A percentile compares a stretch with the other conserved stretches of the same genome.
These are phyloP conservation scores for Colletotrichum magnum DNA, from an alignment of 2,329 filamentous ascomycete species.

Conservation along the genomic window DNA sequence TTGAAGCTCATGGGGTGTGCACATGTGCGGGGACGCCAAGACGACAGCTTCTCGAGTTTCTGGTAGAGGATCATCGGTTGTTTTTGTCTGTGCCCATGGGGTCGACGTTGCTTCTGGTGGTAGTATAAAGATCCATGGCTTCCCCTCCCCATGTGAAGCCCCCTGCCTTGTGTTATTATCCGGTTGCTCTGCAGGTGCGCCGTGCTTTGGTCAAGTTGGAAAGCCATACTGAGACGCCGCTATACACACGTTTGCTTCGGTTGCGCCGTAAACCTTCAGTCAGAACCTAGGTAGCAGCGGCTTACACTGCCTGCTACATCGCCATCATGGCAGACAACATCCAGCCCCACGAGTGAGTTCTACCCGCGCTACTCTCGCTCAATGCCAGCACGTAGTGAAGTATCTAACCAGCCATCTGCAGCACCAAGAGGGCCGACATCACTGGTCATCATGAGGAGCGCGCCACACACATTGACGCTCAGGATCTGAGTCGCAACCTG, in stretches of 20 bases:
- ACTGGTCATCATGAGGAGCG: conserved; percentile 46
- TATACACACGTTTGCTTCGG: neutral
- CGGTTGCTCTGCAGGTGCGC: neutral
- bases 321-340: conserved; percentile 38
- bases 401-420: neutral
- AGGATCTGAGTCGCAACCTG: conserved; percentile 56
- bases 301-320: neutral
- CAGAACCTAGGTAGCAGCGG: neutral
- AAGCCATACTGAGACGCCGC: conserved; percentile 4
- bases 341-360: conserved; percentile 16
- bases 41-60: conserved; percentile 19
- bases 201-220: conserved; percentile 17
- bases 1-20: conserved; percentile 14
- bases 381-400: neutral
- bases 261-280: neutral
- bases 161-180: neutral
- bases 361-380: too few species aligned
- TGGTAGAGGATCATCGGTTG: conserved; percentile 21
- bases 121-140: conserved; percentile 37
- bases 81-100: conserved; percentile 23
- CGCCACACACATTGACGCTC: conserved; percentile 34
- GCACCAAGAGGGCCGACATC: conserved; percentile 47
- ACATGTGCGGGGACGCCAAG: conserved; percentile 36
- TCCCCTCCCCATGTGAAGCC: conserved; percentile 19
- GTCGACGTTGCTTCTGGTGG: neutral